Percentiles rank a stretch among this genome's conserved stretches.
Conservation (phyloP, 1,139 yeast genomes). For the Candida freyschussii region DNA sequence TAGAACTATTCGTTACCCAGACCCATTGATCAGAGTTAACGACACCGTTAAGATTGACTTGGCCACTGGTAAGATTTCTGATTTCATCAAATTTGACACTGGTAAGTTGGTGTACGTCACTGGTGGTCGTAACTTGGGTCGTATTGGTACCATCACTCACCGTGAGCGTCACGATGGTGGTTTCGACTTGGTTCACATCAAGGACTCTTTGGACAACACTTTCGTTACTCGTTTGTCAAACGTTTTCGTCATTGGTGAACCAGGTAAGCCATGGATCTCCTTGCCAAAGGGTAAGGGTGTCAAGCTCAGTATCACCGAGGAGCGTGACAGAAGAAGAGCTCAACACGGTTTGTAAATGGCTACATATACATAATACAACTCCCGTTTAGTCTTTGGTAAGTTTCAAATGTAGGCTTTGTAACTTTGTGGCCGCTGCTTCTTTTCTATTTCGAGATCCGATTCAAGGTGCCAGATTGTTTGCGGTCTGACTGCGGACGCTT, state of each 20-base stretch:
- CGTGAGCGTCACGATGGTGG: conserved; percentile 99
- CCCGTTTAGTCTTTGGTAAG: conserved; percentile 1
- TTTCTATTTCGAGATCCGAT: no score
- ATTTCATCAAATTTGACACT: conserved; percentile 89
- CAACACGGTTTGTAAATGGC: conserved; percentile 35
- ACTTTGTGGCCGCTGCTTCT: no score
- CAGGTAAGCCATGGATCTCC: conserved; percentile 94
- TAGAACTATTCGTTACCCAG: conserved; percentile 99
- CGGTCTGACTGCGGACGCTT: no score
- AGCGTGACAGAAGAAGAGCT: conserved; percentile 98
- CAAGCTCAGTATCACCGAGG: conserved; percentile 96
- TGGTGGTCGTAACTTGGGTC: conserved; percentile 99
- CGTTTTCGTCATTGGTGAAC: conserved; percentile 98
- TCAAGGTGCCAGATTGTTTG: no score
- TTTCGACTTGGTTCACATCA: conserved; percentile 97
- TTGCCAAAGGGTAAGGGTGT: conserved; percentile 99
- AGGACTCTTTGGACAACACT: conserved; percentile 95
- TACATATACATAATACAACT: conserved; percentile 4
- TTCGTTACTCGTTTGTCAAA: conserved; percentile 97
- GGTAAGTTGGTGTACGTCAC: conserved; percentile 97
- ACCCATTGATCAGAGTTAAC: conserved; percentile 91
- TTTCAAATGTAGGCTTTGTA: background rate
- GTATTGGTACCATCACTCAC: conserved; percentile 97
- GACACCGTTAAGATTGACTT: conserved; percentile 96
- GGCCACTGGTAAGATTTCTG: conserved; percentile 91